Evolutionary conservation across 108 stramenopile species (phyloP).

Genomic region (Conticribra guillardii): DNA sequence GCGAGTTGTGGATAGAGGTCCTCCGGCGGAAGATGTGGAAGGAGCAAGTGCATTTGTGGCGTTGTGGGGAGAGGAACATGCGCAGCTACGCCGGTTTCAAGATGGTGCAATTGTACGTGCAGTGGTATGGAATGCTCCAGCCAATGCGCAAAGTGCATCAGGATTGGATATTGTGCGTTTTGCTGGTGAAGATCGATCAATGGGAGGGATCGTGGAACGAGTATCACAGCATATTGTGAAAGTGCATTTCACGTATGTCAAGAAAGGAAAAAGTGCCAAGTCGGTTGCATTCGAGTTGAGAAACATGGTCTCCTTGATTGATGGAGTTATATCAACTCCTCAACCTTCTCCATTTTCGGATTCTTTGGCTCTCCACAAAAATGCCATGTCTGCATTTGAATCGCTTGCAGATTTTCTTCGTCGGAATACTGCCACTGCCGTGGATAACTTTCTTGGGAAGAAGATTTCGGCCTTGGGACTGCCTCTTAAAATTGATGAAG

Average conservation of each 20-base stretch:
- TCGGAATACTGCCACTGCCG: conserved; percentile 42
- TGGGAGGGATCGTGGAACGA: conserved; percentile 79
- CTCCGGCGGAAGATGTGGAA: conserved; percentile 68
- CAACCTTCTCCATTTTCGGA: conserved; percentile 40
- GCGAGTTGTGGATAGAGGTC: conserved; percentile 83
- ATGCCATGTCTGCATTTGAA: conserved; percentile 73
- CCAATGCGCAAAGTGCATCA: conserved; percentile 1
- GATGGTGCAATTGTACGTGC: conserved; percentile 93
- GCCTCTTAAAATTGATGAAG: conserved; percentile 81
- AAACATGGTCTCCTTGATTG: conserved; percentile 67
- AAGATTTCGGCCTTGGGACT: conserved; percentile 58
- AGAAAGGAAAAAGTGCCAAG: conserved; percentile 22
- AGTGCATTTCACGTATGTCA: conserved; percentile 53
- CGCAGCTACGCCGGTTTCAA: conserved; percentile 83
- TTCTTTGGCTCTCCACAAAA: conserved; percentile 60
- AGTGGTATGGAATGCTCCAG: conserved; percentile 76
- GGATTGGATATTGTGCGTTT: conserved; percentile 12
- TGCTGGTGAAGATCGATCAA: conserved; percentile 59
- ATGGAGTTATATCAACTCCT: conserved; percentile 42
- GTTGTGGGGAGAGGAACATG: conserved; percentile 76
- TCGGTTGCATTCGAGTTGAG: conserved; percentile 57
- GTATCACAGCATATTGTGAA: conserved; percentile 71
- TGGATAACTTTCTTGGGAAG: conserved; percentile 27
- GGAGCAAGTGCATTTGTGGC: conserved; percentile 63
- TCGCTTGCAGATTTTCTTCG: conserved; percentile 71